Conservation (phyloP, 1,284 basidiomycete genomes). For the Hymenochaete sp. region DNA sequence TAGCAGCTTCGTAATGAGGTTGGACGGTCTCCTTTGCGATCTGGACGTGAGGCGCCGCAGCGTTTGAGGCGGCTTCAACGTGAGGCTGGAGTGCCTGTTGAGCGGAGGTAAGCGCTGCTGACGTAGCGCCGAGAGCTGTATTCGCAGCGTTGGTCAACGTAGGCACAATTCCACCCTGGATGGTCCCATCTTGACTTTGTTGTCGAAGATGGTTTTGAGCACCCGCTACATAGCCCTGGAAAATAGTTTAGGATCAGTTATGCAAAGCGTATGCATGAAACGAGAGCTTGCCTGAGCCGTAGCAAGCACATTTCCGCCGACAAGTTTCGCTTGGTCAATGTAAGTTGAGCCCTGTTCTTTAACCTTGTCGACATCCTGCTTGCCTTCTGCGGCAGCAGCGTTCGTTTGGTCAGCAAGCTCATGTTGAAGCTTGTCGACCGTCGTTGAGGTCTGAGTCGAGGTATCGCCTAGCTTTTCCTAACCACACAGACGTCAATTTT, state of each 20-base stretch:
- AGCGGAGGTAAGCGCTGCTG: slow-evolving; percentile 30
- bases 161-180: slow-evolving; percentile 23
- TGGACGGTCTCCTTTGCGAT: slow-evolving; percentile 17
- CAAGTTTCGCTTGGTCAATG: slow-evolving; percentile 43
- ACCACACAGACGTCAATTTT: too few species aligned
- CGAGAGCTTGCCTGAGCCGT: slow-evolving; percentile 41
- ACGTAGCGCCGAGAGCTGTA: slow-evolving; percentile 32
- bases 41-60: slow-evolving; percentile 21
- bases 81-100: slow-evolving; percentile 29
- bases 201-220: slow-evolving; percentile 15
- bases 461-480: slow-evolving; percentile 39
- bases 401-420: slow-evolving; percentile 37
- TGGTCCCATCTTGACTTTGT: slow-evolving; percentile 16
- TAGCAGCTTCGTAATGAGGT: slow-evolving; percentile 31
- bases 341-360: slow-evolving; percentile 38
- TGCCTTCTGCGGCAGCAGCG: slow-evolving; percentile 46
- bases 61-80: slow-evolving; percentile 22
- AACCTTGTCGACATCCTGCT: slow-evolving; percentile 37
- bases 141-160: slow-evolving; percentile 30
- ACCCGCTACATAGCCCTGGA: slow-evolving; percentile 17
- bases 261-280: background rate
- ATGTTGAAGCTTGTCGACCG: slow-evolving; percentile 37
- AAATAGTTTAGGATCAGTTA: background rate
- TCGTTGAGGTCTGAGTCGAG: slow-evolving; percentile 33
- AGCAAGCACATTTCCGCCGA: slow-evolving; percentile 37